phyloP scores from a whole-genome alignment of 2,329 filamentous ascomycete genomes.

The Fragosphaeria purpurea region DNA sequence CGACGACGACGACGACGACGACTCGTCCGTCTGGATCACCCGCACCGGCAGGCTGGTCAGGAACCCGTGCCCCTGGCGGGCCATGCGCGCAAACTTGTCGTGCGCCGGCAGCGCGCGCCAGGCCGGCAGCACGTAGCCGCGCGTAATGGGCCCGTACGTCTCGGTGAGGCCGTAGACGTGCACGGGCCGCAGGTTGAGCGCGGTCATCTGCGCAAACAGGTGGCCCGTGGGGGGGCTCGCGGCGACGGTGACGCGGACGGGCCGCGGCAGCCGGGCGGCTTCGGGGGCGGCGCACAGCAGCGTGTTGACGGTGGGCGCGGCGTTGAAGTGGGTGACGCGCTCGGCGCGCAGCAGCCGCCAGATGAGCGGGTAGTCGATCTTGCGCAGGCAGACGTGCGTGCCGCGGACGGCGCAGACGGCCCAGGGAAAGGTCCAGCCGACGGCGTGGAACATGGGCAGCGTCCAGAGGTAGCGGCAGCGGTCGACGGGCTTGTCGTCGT shows the following conservation, averaged over 20 bases:
- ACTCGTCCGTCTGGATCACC: conserved; percentile 63
- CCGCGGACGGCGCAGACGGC: conserved; percentile 78
- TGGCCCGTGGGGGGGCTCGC: conserved; percentile 83
- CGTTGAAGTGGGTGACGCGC: conserved; percentile 87
- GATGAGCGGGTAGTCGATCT: conserved; percentile 89
- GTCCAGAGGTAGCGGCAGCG: conserved; percentile 84
- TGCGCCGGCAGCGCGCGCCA: conserved; percentile 68
- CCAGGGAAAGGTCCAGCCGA: conserved; percentile 87
- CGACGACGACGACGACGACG: too few relatives aligned
- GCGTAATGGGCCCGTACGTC: conserved; percentile 93
- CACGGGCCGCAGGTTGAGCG: conserved; percentile 76
- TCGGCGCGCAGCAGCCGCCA: conserved; percentile 84
- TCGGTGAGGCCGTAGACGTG: conserved; percentile 86
- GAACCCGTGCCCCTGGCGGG: conserved; percentile 86
- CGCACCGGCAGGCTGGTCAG: conserved; percentile 71
- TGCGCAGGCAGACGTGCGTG: conserved; percentile 89
- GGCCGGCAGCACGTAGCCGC: conserved; percentile 75
- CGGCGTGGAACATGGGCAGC: conserved; percentile 71
- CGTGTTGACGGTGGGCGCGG: conserved; percentile 93
- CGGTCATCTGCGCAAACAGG: conserved; percentile 80
- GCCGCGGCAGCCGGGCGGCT: conserved; percentile 57
- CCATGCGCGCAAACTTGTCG: conserved; percentile 84
- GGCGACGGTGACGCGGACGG: conserved; percentile 82
- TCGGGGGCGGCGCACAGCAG: conserved; percentile 72
- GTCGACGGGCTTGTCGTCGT: conserved; percentile 26